Evolutionary conservation across 176 grass and related monocot genomes (phyloP).

Genomic region (Eragrostis curvula): DNA sequence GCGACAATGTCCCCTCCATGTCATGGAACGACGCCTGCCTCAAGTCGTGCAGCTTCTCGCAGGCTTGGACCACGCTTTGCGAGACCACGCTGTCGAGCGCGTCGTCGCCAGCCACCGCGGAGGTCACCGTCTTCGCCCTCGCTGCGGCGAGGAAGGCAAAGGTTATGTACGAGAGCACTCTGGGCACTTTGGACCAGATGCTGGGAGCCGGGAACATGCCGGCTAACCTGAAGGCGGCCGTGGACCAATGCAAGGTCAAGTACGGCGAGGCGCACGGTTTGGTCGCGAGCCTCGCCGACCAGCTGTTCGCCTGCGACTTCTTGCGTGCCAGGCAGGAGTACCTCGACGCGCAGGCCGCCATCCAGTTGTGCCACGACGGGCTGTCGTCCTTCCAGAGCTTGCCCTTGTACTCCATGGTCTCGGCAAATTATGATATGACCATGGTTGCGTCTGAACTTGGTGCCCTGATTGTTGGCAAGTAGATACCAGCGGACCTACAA

Average conservation of each 20-base stretch:
- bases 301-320: not conserved
- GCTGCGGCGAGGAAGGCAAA: not conserved
- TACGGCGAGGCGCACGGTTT: not conserved
- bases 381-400: not conserved
- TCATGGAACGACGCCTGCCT: not conserved
- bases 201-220: not conserved
- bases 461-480: not conserved
- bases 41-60: not conserved
- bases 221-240: too few relatives aligned
- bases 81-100: not conserved
- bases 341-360: not conserved
- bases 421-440: not conserved
- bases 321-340: not conserved
- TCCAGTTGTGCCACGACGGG: not conserved
- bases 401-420: not conserved
- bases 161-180: not conserved
- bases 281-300: not conserved
- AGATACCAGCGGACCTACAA: not conserved
- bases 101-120: not conserved
- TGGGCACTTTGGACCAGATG: not conserved
- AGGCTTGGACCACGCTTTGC: conserved; percentile 9
- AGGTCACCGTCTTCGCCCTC: not conserved
- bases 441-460: conserved; percentile 6
- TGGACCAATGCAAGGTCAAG: not conserved
- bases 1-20: not conserved